Percentiles rank a stretch among this genome's conserved stretches.
These are phyloP conservation scores for Mycosphaerella arachidis DNA, from an alignment of 2,329 filamentous ascomycete species.

Conservation along the genomic window DNA sequence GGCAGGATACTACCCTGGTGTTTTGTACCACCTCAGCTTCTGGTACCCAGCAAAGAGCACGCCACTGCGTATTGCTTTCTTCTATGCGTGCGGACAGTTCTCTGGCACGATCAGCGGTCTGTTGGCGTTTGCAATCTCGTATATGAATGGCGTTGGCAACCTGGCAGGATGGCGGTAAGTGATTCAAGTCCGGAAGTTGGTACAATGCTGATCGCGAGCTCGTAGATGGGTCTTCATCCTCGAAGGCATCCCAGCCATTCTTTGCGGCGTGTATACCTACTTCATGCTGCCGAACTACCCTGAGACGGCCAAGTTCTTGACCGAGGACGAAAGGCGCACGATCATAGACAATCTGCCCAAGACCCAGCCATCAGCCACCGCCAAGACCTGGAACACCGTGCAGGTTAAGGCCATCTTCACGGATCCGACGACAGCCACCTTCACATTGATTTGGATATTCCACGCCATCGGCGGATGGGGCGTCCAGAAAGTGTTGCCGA, in stretches of 20 bases:
- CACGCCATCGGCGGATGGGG: constrained; percentile 35
- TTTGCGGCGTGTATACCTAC: constrained; percentile 38
- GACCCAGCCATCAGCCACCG: constrained; percentile 17
- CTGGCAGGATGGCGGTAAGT: constrained; percentile 25
- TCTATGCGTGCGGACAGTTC: constrained; percentile 34
- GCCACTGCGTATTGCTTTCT: constrained; percentile 34
- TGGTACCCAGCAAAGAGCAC: constrained; percentile 35
- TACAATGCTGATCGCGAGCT: not conserved
- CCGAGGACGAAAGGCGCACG: constrained; percentile 30
- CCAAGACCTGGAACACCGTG: constrained; percentile 21
- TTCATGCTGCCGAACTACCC: constrained; percentile 57
- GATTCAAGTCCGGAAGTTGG: not conserved
- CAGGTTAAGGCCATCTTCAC: constrained; percentile 19
- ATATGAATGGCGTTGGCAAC: constrained; percentile 42
- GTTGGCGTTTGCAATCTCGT: constrained; percentile 38
- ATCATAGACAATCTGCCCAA: constrained; percentile 18
- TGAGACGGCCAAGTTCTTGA: constrained; percentile 53
- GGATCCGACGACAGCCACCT: constrained; percentile 19
- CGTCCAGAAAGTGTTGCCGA: constrained; percentile 34
- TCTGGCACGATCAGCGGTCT: constrained; percentile 40
- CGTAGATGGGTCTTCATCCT: constrained; percentile 21
- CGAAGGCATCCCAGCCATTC: constrained; percentile 29
- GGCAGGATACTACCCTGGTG: constrained; percentile 27
- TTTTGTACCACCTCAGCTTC: constrained; percentile 25
- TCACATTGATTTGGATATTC: constrained; percentile 25